These are phyloP conservation scores for Plasmodium knowlesi DNA, from an alignment of 169 alveolate species.

Conservation along the genomic window DNA sequence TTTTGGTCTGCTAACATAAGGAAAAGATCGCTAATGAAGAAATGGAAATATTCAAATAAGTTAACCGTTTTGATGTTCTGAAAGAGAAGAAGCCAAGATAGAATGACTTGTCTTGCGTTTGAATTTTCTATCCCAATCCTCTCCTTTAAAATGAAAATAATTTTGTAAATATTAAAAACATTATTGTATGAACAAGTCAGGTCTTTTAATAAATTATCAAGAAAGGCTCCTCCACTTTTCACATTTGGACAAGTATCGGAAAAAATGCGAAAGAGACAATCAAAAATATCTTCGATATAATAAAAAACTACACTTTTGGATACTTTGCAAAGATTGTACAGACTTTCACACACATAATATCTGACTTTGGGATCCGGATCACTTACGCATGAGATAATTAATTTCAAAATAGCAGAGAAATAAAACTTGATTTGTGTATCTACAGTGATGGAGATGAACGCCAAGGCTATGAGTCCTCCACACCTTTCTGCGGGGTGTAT, in stretches of 20 bases:
- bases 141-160: conserved; percentile 51
- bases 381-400: conserved; percentile 42
- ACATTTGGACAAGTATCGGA: conserved; percentile 85
- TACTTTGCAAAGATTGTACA: conserved; percentile 80
- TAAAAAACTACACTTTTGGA: conserved; percentile 56
- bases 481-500: conserved; percentile 39
- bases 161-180: conserved; percentile 61
- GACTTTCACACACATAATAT: conserved; percentile 86
- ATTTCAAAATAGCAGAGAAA: conserved; percentile 36
- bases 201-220: conserved; percentile 81
- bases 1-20: conserved; percentile 68
- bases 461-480: conserved; percentile 68
- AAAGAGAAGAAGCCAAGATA: conserved; percentile 64
- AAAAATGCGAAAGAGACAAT: conserved; percentile 81
- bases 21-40: conserved; percentile 53
- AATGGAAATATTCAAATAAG: conserved; percentile 68
- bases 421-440: conserved; percentile 52
- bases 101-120: conserved; percentile 74
- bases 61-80: conserved; percentile 60
- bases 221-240: conserved; percentile 78
- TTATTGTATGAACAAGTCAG: conserved; percentile 78
- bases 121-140: conserved; percentile 70
- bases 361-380: conserved; percentile 84
- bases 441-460: conserved; percentile 61
- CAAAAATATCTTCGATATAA: conserved; percentile 79